These are phyloP conservation scores for Mycena olivaceomarginata DNA, from an alignment of 768 basidiomycete genomes.

Conservation along the genomic window DNA sequence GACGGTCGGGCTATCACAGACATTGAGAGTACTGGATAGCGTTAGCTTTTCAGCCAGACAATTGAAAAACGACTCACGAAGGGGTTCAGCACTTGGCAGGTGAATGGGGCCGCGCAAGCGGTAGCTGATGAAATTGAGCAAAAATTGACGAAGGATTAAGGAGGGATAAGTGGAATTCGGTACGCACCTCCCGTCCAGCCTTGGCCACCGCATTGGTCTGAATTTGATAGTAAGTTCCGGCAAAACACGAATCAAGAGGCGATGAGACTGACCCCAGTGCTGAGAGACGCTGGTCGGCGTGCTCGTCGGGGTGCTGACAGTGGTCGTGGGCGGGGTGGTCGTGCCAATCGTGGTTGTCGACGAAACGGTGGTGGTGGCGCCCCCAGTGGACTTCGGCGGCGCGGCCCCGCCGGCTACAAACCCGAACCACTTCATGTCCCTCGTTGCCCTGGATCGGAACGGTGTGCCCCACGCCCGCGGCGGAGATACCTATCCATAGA, in stretches of 20 bases:
- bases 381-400: neutral
- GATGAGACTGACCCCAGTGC: neutral
- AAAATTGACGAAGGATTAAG: neutral
- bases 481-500: conserved; percentile 55
- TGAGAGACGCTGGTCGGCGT: neutral
- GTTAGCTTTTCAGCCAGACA: too few relatives aligned
- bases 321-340: neutral
- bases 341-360: neutral
- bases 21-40: too few relatives aligned
- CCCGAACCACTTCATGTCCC: conserved; percentile 69
- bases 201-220: neutral
- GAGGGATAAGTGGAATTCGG: too few relatives aligned
- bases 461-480: conserved; percentile 70
- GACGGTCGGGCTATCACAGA: too few relatives aligned
- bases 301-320: neutral
- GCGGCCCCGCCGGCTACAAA: conserved; percentile 49
- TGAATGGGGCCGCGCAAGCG: neutral
- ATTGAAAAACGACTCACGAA: too few relatives aligned
- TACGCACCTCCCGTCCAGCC: neutral
- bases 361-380: too few relatives aligned
- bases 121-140: neutral
- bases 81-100: neutral
- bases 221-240: neutral
- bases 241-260: neutral
- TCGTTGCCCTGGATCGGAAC: conserved; percentile 69